These are phyloP conservation scores for Berkeleyomyces rouxiae DNA, from an alignment of 2,329 filamentous ascomycete genomes.

Conservation along the genomic window DNA sequence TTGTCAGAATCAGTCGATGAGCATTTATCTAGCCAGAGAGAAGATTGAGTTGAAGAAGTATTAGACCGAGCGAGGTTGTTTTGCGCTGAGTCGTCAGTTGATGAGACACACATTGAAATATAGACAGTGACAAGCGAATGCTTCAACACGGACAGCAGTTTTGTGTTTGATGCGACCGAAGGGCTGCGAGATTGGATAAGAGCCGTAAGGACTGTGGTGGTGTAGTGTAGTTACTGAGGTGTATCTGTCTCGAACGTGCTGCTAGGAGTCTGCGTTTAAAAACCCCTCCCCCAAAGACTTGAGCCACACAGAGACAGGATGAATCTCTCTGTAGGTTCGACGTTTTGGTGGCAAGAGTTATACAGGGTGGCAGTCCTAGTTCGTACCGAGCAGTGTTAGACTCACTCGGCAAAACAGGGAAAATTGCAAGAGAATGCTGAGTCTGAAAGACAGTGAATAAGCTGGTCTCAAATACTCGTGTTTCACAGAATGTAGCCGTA, in stretches of 20 bases:
- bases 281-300: no score
- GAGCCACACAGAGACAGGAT: no score
- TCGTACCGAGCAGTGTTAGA: not conserved
- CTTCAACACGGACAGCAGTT: not conserved
- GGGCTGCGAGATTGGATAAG: not conserved
- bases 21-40: not conserved
- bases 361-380: no score
- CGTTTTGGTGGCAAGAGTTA: no score
- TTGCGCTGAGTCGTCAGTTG: slow-evolving; percentile 3
- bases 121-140: not conserved
- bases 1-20: not conserved
- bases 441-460: not conserved
- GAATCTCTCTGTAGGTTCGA: no score
- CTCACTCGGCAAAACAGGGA: not conserved
- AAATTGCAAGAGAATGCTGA: not conserved
- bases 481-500: slow-evolving; percentile 7
- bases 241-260: no score
- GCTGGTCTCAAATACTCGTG: not conserved
- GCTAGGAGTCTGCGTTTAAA: no score
- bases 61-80: not conserved
- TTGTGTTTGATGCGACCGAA: not conserved
- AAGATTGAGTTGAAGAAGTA: not conserved
- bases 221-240: not conserved
- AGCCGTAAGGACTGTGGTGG: not conserved
- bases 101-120: slow-evolving; percentile 9